These are phyloP conservation scores for Tricholomella constricta DNA, from an alignment of 768 basidiomycete genomes.

Conservation along the genomic window DNA sequence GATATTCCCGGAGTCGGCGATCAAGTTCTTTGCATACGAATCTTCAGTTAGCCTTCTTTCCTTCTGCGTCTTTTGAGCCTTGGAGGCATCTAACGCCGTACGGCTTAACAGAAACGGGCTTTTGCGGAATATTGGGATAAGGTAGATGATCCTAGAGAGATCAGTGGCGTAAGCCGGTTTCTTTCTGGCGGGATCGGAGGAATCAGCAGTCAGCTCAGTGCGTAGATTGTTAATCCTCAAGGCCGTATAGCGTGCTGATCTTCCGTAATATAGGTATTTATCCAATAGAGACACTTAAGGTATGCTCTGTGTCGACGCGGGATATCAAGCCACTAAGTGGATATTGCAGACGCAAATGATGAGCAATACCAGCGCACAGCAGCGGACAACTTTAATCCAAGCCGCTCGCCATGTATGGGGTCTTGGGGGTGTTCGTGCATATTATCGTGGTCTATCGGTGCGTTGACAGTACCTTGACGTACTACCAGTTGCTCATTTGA, in stretches of 20 bases:
- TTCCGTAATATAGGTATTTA: conserved; percentile 71
- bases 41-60: conserved; percentile 65
- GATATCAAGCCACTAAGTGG: conserved; percentile 4
- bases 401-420: conserved; percentile 78
- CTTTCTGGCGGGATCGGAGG: conserved; percentile 95
- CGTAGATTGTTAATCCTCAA: conserved; percentile 29
- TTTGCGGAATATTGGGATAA: conserved; percentile 92
- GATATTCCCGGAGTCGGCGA: conserved; percentile 97
- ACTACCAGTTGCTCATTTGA: conserved; percentile 16
- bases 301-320: conserved; percentile 25
- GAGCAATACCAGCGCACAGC: conserved; percentile 72
- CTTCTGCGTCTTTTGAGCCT: conserved; percentile 1
- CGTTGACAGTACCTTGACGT: conserved; percentile 32
- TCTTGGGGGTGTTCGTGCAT: conserved; percentile 78
- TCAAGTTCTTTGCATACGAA: conserved; percentile 97
- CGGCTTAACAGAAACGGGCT: conserved; percentile 74
- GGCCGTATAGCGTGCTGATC: conserved; percentile 19
- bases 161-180: conserved; percentile 92
- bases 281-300: conserved; percentile 95
- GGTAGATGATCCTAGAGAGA: conserved; percentile 85
- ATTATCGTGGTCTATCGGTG: conserved; percentile 89
- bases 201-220: conserved; percentile 88
- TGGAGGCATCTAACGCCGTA: conserved; percentile 1
- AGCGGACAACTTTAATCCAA: conserved; percentile 54
- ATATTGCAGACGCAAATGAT: conserved; percentile 85